Evolutionary conservation across 257 asterid genomes (phyloP).

Genomic region (Solanum piurae): DNA sequence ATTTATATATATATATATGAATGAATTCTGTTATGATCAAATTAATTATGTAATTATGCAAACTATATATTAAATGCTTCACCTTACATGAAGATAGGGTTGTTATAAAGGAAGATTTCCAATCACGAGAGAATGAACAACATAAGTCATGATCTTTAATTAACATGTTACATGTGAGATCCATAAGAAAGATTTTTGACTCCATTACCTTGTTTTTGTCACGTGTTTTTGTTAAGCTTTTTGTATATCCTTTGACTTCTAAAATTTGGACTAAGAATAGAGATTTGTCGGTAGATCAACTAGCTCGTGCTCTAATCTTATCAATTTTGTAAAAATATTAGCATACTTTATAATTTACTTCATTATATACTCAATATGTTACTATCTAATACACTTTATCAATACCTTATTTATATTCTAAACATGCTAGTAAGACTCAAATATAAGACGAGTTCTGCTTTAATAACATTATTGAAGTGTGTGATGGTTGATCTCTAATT

Average conservation of each 20-base stretch:
- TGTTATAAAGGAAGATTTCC: background rate
- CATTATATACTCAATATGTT: background rate
- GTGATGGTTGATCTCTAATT: too few relatives aligned
- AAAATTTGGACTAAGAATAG: background rate
- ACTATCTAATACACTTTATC: background rate
- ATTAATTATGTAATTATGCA: background rate
- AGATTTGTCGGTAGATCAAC: background rate
- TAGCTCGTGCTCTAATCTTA: background rate
- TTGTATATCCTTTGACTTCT: background rate
- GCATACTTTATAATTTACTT: background rate
- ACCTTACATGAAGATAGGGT: background rate
- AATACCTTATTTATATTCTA: background rate
- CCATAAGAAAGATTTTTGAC: background rate
- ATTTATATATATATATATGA: too few relatives aligned
- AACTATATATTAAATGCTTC: background rate
- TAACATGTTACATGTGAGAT: background rate
- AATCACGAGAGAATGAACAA: background rate
- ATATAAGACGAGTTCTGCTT: too few relatives aligned
- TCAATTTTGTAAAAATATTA: background rate
- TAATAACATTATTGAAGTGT: too few relatives aligned
- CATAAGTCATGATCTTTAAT: background rate
- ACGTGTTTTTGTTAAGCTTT: background rate
- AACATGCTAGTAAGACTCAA: too few relatives aligned
- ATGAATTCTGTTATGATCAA: background rate
- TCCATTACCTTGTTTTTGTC: background rate